These are phyloP conservation scores for Didymella exigua DNA, from an alignment of 2,329 filamentous ascomycete genomes.

Conservation along the genomic window DNA sequence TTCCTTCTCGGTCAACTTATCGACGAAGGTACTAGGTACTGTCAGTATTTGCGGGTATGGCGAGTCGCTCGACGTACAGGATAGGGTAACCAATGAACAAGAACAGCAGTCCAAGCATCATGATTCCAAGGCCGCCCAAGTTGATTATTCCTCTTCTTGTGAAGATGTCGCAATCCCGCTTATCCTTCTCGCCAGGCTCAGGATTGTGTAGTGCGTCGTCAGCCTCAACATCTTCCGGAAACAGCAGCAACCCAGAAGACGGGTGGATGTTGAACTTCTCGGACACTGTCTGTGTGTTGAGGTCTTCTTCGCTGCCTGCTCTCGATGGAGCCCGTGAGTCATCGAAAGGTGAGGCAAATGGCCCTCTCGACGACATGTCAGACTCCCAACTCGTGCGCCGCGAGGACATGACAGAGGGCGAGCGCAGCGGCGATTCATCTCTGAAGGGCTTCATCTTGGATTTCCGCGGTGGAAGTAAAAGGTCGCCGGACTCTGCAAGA, in stretches of 20 bases:
- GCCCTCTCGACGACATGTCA: slow-evolving; percentile 60
- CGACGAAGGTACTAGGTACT: slow-evolving; percentile 62
- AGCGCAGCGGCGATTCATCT: slow-evolving; percentile 58
- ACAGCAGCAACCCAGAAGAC: slow-evolving; percentile 68
- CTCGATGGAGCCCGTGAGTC: slow-evolving; percentile 65
- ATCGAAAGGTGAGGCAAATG: slow-evolving; percentile 62
- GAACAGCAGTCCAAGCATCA: slow-evolving; percentile 65
- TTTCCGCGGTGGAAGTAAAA: slow-evolving; percentile 56
- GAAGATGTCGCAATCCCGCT: slow-evolving; percentile 68
- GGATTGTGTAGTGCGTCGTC: slow-evolving; percentile 76
- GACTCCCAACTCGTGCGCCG: slow-evolving; percentile 70
- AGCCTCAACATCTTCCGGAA: slow-evolving; percentile 74
- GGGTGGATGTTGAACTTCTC: slow-evolving; percentile 76
- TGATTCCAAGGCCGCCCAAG: slow-evolving; percentile 64
- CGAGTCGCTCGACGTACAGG: slow-evolving; percentile 59
- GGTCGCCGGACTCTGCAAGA: slow-evolving; percentile 55
- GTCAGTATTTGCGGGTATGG: slow-evolving; percentile 19
- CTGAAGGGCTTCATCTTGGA: slow-evolving; percentile 57
- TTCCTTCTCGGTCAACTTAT: slow-evolving; percentile 48
- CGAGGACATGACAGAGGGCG: slow-evolving; percentile 62
- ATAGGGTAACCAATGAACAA: slow-evolving; percentile 74
- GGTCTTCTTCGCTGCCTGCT: slow-evolving; percentile 67
- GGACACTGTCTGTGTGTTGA: slow-evolving; percentile 74
- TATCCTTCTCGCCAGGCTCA: slow-evolving; percentile 66
- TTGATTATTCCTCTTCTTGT: slow-evolving; percentile 68